Evolutionary conservation across 106 monocot genomes (phyloP).

Genomic region (Dendrobium huoshanense): DNA sequence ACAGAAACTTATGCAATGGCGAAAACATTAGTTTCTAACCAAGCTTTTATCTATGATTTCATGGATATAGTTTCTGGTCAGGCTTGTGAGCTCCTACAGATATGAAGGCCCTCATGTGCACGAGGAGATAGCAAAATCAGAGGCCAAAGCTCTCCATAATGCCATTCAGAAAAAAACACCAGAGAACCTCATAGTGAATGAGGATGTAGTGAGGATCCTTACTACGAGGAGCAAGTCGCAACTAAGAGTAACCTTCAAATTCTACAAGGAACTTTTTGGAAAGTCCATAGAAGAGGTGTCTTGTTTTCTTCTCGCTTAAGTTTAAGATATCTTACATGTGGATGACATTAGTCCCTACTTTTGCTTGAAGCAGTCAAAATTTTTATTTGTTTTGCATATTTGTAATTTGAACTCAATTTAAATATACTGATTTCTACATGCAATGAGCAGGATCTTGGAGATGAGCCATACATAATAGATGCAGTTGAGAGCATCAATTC

Average conservation of each 20-base stretch:
- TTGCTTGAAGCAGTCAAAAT: neutral
- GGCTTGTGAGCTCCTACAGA: slow-evolving; percentile 59
- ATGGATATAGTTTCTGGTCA: slow-evolving; percentile 38
- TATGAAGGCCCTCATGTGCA: slow-evolving; percentile 52
- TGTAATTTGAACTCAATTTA: neutral
- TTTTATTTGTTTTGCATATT: neutral
- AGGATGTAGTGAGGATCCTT: slow-evolving; percentile 44
- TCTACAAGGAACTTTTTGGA: slow-evolving; percentile 46
- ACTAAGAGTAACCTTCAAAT: slow-evolving; percentile 36
- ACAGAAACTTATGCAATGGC: neutral
- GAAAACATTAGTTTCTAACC: neutral
- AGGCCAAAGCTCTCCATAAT: slow-evolving; percentile 39
- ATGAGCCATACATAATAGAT: slow-evolving; percentile 29
- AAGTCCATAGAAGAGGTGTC: slow-evolving; percentile 38
- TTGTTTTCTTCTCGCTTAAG: neutral
- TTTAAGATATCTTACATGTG: neutral
- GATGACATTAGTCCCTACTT: neutral
- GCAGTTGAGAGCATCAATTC: slow-evolving; percentile 46
- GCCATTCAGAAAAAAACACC: slow-evolving; percentile 22
- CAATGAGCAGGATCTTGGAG: slow-evolving; percentile 29
- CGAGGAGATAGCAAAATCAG: slow-evolving; percentile 35
- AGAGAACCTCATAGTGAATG: slow-evolving; percentile 22
- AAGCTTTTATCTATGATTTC: neutral
- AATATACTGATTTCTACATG: neutral
- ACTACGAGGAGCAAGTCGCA: slow-evolving; percentile 63